Evolutionary conservation across 768 basidiomycete genomes (phyloP).

Genomic region (Dendrothele bispora): DNA sequence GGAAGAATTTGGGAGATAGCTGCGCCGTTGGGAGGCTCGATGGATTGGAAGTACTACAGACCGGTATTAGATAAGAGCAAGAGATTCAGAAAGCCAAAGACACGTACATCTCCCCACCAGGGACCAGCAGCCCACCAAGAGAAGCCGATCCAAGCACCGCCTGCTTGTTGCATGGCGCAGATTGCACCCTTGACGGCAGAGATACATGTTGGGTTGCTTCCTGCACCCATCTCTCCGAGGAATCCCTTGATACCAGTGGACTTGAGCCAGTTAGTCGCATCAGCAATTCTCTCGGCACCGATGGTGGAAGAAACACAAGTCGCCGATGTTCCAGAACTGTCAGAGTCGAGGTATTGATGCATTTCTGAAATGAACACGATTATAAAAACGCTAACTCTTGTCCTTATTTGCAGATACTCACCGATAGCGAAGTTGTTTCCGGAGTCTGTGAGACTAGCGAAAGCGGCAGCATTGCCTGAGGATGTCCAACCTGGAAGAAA

Average conservation of each 20-base stretch:
- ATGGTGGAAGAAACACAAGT: conserved; percentile 61
- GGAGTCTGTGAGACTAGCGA: conserved; percentile 54
- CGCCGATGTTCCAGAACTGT: conserved; percentile 54
- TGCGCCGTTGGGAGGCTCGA: conserved; percentile 59
- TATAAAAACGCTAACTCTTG: not conserved
- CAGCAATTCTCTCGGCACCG: conserved; percentile 55
- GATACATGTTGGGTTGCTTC: conserved; percentile 35
- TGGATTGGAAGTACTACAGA: conserved; percentile 55
- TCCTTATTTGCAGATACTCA: conserved; percentile 22
- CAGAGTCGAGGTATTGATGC: conserved; percentile 71
- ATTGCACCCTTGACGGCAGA: conserved; percentile 53
- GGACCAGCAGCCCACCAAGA: conserved; percentile 51
- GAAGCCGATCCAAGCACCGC: conserved; percentile 55
- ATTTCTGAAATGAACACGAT: conserved; percentile 41
- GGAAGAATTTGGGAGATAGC: conserved; percentile 56
- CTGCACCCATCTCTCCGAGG: conserved; percentile 63
- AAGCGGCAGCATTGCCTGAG: conserved; percentile 56
- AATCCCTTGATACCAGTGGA: conserved; percentile 60
- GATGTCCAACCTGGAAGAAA: conserved; percentile 44
- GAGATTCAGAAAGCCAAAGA: not conserved
- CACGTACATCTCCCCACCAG: conserved; percentile 57
- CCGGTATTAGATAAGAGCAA: conserved; percentile 9
- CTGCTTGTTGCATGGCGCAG: conserved; percentile 57
- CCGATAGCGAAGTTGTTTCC: conserved; percentile 62
- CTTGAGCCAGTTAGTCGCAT: conserved; percentile 60